phyloP scores from a whole-genome alignment of 1,284 basidiomycete species.

The Apiotrichum mycotoxinovorans region DNA sequence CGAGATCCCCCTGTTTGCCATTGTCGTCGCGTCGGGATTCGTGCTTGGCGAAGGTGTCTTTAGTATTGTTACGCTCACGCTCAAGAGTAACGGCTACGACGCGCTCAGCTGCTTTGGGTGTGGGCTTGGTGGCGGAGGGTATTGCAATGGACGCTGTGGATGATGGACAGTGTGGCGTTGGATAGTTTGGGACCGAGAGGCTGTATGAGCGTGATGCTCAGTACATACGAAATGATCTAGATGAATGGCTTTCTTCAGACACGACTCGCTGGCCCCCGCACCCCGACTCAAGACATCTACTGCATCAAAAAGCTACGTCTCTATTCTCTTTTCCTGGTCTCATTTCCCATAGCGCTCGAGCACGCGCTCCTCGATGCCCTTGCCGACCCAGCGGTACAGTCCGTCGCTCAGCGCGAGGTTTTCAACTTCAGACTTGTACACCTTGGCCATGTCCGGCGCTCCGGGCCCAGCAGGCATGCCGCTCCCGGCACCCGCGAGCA shows the following conservation, averaged over 20 bases:
- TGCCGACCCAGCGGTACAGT: constrained; percentile 73
- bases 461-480: constrained; percentile 52
- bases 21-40: constrained; percentile 90
- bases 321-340: constrained; percentile 54
- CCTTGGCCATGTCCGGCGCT: constrained; percentile 78
- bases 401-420: constrained; percentile 89
- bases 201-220: not conserved
- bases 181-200: not conserved
- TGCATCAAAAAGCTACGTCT: not conserved
- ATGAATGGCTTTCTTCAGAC: not conserved
- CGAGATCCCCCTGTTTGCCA: constrained; percentile 64
- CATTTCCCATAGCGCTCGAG: constrained; percentile 73
- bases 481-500: constrained; percentile 61
- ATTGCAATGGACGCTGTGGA: constrained; percentile 45
- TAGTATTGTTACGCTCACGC: constrained; percentile 71
- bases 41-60: constrained; percentile 88
- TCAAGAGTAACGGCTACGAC: constrained; percentile 70
- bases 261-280: too few relatives aligned
- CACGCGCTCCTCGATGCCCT: constrained; percentile 73
- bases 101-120: constrained; percentile 74
- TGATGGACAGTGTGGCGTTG: not conserved
- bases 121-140: constrained; percentile 62
- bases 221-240: not conserved
- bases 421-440: constrained; percentile 88
- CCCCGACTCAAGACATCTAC: too few relatives aligned